Evolutionary conservation across 2,329 filamentous ascomycete species (phyloP).

Genomic region (Exophiala dermatitidis): DNA sequence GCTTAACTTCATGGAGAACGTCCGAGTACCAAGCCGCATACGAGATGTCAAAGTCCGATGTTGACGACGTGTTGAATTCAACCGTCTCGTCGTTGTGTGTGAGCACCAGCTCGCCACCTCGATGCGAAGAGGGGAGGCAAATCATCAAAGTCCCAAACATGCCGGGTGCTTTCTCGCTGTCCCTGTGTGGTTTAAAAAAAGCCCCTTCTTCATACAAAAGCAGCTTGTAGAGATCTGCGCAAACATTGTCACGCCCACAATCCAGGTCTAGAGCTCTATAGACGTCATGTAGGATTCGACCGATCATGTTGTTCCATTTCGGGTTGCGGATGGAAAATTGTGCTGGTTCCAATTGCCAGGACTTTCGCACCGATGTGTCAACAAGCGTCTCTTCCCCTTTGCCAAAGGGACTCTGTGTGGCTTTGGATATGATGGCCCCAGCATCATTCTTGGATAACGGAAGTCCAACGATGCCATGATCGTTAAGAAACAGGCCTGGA

Average conservation of each 20-base stretch:
- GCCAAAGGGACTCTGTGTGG: slow-evolving; percentile 31
- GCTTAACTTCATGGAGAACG: slow-evolving; percentile 46
- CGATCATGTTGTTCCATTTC: slow-evolving; percentile 29
- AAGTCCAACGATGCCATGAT: slow-evolving; percentile 18
- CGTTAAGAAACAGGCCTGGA: slow-evolving; percentile 19
- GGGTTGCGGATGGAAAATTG: slow-evolving; percentile 37
- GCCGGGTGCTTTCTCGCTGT: slow-evolving; percentile 42
- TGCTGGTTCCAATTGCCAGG: slow-evolving; percentile 38
- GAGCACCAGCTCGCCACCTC: slow-evolving; percentile 43
- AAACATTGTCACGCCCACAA: slow-evolving; percentile 28
- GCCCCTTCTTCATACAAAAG: slow-evolving; percentile 46
- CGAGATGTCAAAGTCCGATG: slow-evolving; percentile 29
- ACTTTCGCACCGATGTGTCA: slow-evolving; percentile 38
- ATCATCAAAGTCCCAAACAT: slow-evolving; percentile 49
- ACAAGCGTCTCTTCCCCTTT: slow-evolving; percentile 38
- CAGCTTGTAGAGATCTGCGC: slow-evolving; percentile 42
- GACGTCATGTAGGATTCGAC: slow-evolving; percentile 1
- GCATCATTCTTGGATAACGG: slow-evolving; percentile 21
- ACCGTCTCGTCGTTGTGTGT: slow-evolving; percentile 34
- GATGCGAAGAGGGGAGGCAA: slow-evolving; percentile 43
- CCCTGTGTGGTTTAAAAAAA: slow-evolving; percentile 44
- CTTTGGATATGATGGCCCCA: slow-evolving; percentile 20
- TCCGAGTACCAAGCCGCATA: slow-evolving; percentile 45
- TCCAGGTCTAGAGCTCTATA: slow-evolving; percentile 6
- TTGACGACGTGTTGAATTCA: slow-evolving; percentile 29